Percentiles rank a stretch among this genome's conserved stretches.
phyloP scores from a whole-genome alignment of 768 basidiomycete genomes.

The Auricularia sp. region DNA sequence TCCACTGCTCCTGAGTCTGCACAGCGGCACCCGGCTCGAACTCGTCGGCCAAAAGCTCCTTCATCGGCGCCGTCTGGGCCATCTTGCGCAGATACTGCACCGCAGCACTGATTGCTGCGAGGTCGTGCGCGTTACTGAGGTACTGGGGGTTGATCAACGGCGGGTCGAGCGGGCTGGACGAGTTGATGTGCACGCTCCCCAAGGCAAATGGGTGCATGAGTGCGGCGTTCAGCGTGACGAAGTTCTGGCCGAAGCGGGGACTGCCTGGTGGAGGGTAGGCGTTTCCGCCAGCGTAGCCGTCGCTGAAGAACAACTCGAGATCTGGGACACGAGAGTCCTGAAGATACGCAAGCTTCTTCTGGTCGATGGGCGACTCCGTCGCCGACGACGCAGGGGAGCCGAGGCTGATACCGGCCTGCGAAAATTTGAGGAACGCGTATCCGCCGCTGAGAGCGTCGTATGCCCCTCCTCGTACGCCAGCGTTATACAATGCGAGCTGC shows the following conservation, averaged over 20 bases:
- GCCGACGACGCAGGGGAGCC: not conserved
- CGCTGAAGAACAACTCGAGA: not conserved
- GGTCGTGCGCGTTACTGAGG: conserved; percentile 26
- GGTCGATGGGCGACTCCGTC: not conserved
- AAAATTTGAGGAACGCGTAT: not conserved
- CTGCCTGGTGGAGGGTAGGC: no score
- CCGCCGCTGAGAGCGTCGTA: not conserved
- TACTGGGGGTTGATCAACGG: conserved; percentile 37
- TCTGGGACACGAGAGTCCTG: not conserved
- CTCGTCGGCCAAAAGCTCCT: conserved; percentile 34
- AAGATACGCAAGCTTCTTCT: not conserved
- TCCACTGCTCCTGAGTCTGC: conserved; percentile 45
- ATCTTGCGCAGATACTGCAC: conserved; percentile 52
- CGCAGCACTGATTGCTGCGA: conserved; percentile 43
- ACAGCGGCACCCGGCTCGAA: conserved; percentile 39
- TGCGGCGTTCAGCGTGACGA: not conserved
- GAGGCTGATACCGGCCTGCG: not conserved
- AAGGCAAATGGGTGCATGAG: not conserved
- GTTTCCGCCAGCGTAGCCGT: not conserved
- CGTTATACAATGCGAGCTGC: conserved; percentile 3
- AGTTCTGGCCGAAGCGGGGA: no score
- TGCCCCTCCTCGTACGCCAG: not conserved
- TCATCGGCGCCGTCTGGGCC: conserved; percentile 43
- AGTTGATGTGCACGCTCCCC: conserved; percentile 19
- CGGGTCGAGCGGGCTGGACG: conserved; percentile 22